Conservation (phyloP, 2,329 filamentous ascomycete species). For the Tolypocladium endophyticum region DNA sequence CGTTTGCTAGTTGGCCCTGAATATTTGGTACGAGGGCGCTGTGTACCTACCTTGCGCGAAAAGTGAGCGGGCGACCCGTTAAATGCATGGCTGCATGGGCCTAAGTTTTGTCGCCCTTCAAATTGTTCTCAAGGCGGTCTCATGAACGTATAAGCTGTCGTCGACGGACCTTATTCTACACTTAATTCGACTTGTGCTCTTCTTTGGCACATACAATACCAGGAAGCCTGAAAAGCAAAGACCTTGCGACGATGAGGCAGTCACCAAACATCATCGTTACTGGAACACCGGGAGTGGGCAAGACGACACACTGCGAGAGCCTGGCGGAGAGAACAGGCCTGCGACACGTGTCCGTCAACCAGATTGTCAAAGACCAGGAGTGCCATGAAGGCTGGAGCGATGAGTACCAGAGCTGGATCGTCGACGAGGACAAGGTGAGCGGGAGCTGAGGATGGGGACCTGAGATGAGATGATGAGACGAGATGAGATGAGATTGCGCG, state of each 20-base stretch:
- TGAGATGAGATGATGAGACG: neutral
- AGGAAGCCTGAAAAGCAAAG: neutral
- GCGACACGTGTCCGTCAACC: conserved; percentile 78
- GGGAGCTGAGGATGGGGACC: neutral
- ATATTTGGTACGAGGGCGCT: neutral
- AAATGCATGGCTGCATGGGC: neutral
- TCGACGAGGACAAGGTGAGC: conserved; percentile 87
- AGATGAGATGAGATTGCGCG: neutral
- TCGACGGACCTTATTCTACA: neutral
- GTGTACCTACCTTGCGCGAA: neutral
- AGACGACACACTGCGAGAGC: conserved; percentile 82
- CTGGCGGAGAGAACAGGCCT: conserved; percentile 68
- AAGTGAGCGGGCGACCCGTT: neutral
- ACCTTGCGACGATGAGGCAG: conserved; percentile 28
- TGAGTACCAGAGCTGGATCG: conserved; percentile 77
- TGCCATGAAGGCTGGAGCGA: conserved; percentile 87
- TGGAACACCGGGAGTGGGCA: conserved; percentile 90
- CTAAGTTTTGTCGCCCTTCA: neutral
- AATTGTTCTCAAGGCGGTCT: neutral
- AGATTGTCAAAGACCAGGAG: conserved; percentile 77
- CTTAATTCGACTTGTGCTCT: neutral
- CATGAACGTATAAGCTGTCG: neutral
- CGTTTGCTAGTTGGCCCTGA: neutral
- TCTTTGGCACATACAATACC: neutral
- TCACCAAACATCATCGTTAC: conserved; percentile 88